Base-by-base conservation (phyloP, 352 stramenopile genomes). In the Thraustochytrium sp. region DNA sequence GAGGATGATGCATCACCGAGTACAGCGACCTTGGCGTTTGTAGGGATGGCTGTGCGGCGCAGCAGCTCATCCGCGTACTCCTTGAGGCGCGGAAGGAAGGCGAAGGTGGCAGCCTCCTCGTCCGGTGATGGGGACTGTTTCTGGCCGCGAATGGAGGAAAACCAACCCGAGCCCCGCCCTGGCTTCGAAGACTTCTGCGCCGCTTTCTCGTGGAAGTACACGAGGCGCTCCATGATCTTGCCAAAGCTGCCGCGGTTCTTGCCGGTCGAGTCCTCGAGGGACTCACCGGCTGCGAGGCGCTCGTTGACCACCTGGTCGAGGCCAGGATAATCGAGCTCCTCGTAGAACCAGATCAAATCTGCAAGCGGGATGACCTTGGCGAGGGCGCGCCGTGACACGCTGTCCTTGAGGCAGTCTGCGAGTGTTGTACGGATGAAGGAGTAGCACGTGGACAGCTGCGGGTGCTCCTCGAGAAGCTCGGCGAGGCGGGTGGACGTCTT, bases 201-300 rank as follows among this genome's bases (percentile, higher is more conserved):
- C 36, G 21, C 3, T 38, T n/a, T 21, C 3, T 80, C 0, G 31
- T 2, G 37, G 64, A 85, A 82, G 8, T 5, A 31, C 9, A 85
- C 44, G 11, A 82, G 42, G 13, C 61, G 62, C 77, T 85, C 61
- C 77, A 85, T 82, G 48, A 85, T 13, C 77, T 85, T 85, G 61
- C 77, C 77, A 46, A 78, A 85, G 46, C 23, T 82, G 54, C 26
- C 37, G 1, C 63, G 61, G 0, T 73, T 34, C 23, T 75, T 54
- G 31, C 77, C 77, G 2, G 46, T 38, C 4, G 18, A 21, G 77
- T 82, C 73, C 34, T 21, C 62, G 23, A 84, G 23, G 11, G 18
- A 11, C 61, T 85, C 77, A 3, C 62, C 77, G 11, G 5, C 16
- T n/a, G 9, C 51, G 2, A 85, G 34, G 44, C 77, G 77, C 2